Evolutionary conservation across 345 rosid genomes (phyloP), one percentile per base, ranked within the genome.

Genomic region (Syzygium oleosum): DNA sequence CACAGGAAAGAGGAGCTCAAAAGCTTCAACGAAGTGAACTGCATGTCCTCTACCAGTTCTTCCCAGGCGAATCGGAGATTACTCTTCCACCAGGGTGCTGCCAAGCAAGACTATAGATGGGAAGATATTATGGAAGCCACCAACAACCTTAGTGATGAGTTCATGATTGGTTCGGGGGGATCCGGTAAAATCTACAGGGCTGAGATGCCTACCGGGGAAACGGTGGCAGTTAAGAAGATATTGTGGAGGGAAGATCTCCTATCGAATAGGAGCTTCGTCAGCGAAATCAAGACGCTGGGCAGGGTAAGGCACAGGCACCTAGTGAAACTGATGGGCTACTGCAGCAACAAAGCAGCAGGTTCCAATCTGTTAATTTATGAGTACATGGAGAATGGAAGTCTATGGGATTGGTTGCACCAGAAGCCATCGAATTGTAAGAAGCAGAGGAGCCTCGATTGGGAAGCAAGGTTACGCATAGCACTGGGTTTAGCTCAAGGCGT

Each of bases 371-470:
- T 98, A 92, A 94, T 98, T 55, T 96, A 98, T 51, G 98, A 98
- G 90, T 96, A 93, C 89, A 98, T 98, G 99, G 93, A 93, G 93
- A 98, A 98, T 6, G 99, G 99, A 85, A 98, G 99, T 38, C 90
- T 95, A 49, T 96, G 98, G 98, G 99, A 98, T 90, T 96, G 99
- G 98, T 92, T 98, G 89, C 96, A 98, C 88, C 88, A 80, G 65
- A 88, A 91, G 41, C 91, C 92, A 0, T 88, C n/a, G 83, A 91
- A 90, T 59, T 87, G 86, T 38, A 95, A 95, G 89, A 91, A 86
- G 91, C 93, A 88, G 89, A 89, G 89, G 87, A 83, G 87, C 89
- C 94, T 98, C 51, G 98, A 96, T 84, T 96, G 97, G 99, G 99
- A 96, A 73, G 89, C 95, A 27, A 95, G 99, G 90, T 86, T 96